Conservation (phyloP, 257 asterid species). For the Rhazya stricta region DNA sequence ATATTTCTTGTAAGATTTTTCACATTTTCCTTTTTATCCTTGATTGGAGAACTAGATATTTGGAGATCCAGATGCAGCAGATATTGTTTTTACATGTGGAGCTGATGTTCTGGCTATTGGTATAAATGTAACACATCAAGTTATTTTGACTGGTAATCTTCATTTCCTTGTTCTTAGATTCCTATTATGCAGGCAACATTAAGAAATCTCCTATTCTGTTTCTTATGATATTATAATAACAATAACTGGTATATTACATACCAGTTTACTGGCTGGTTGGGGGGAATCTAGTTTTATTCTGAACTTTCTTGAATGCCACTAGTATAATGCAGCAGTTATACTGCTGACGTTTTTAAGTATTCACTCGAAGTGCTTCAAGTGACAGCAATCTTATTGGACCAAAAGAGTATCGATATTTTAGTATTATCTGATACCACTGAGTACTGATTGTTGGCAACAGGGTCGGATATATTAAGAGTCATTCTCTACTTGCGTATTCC, state of each 20-base stretch:
- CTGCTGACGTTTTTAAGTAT: background rate
- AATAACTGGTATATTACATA: background rate
- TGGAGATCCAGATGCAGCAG: slow-evolving; percentile 99
- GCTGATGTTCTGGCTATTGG: slow-evolving; percentile 96
- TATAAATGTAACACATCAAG: slow-evolving; percentile 92
- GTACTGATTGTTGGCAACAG: background rate
- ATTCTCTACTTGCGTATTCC: background rate
- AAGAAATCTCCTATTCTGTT: background rate
- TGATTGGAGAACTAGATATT: slow-evolving; percentile 51
- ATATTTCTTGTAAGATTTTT: slow-evolving; percentile 13
- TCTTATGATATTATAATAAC: background rate
- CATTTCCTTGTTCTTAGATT: slow-evolving; percentile 3
- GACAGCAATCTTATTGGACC: background rate
- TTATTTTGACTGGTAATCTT: slow-evolving; percentile 67
- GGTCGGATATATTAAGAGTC: background rate
- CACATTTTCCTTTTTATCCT: slow-evolving; percentile 10
- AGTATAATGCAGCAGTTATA: background rate
- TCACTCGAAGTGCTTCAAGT: background rate
- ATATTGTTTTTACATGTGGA: slow-evolving; percentile 92
- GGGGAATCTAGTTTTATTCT: background rate
- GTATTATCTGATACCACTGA: background rate
- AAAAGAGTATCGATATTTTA: background rate
- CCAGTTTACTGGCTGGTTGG: background rate
- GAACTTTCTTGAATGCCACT: background rate
- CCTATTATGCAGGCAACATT: background rate